Base-by-base conservation (phyloP, 2,329 filamentous ascomycete genomes). In the Aspergillus sp. region DNA sequence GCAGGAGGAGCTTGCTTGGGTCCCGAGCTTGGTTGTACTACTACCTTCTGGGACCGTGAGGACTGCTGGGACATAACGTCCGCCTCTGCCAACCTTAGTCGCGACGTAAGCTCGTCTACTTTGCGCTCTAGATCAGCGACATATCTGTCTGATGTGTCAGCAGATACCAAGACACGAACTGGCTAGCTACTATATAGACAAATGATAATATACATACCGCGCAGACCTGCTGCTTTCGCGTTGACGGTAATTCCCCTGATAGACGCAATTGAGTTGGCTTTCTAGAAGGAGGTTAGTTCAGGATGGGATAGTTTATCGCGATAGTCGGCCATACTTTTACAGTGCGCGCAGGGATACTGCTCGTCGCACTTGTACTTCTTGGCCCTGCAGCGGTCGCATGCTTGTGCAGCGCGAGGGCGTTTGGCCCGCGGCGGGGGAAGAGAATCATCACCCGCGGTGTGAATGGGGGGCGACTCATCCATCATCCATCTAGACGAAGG, bases 361-460 rank as follows among this genome's bases (percentile, higher is more conserved):
- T 81, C 80, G 63, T 81, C 78, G 65, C 80, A 82, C 63, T 80
- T 80, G 68, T 82, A 81, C 69, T 82, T 82, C 69, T 82, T 81
- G 50, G 71, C 62, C 54, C 80, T 72, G 67, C 80, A 82, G 30
- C 77, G 69, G 62, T 81, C 78, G 64, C 80, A 82, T 2, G 80
- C 80, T 58, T 78, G 77, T 8, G 78, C 75, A 17, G 80, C 78
- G n/a, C 79, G 76, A n/a, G 76, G 75, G 52, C 73, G 68, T 58
- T 75, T 77, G 21, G 61, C 53, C 54, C 68, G 66, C 59, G 70
- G 71, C 25, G 64, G 63, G 56, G 59, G 52, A 17, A 47, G 39
- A 13, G 64, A 56, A 17, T 64, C 63, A 52, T 69, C 66, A 36
- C 36, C 60, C 21, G 59, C 54, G 11, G 59, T 51, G 53, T 48